Evolutionary conservation across 768 basidiomycete species (phyloP).

Genomic region (Leccinum rimulosum): DNA sequence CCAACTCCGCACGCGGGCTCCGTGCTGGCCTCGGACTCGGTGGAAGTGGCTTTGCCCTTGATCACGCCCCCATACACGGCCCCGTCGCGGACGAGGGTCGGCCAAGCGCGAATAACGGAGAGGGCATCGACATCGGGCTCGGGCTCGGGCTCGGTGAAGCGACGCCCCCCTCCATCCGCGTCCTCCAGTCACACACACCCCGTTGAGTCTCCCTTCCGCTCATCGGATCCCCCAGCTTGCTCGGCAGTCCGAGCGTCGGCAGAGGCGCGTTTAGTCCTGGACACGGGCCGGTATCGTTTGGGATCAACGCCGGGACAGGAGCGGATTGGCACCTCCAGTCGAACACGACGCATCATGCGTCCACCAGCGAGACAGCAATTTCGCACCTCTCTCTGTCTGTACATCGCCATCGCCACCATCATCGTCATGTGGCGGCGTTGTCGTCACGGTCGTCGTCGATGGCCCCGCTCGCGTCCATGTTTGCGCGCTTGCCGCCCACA

Average conservation of each 20-base stretch:
- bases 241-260: conserved; percentile 28
- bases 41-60: no score
- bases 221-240: conserved; percentile 38
- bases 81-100: no score
- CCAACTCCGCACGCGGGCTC: no score
- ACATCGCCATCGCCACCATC: conserved; percentile 27
- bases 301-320: conserved; percentile 25
- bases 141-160: no score
- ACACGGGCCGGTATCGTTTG: conserved; percentile 28
- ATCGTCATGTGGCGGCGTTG: conserved; percentile 15
- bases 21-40: no score
- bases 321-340: conserved; percentile 30
- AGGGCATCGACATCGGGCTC: no score
- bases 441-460: conserved; percentile 20
- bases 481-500: conserved; percentile 42
- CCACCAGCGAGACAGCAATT: conserved; percentile 14
- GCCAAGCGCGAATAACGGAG: no score
- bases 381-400: conserved; percentile 26
- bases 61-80: no score
- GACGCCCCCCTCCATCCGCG: no score
- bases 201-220: no score
- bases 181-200: no score
- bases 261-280: conserved; percentile 32
- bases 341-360: conserved; percentile 21
- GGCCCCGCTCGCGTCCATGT: conserved; percentile 48